Evolutionary conservation across 768 basidiomycete species (phyloP).

Genomic region (Leccinum fibrillosum): DNA sequence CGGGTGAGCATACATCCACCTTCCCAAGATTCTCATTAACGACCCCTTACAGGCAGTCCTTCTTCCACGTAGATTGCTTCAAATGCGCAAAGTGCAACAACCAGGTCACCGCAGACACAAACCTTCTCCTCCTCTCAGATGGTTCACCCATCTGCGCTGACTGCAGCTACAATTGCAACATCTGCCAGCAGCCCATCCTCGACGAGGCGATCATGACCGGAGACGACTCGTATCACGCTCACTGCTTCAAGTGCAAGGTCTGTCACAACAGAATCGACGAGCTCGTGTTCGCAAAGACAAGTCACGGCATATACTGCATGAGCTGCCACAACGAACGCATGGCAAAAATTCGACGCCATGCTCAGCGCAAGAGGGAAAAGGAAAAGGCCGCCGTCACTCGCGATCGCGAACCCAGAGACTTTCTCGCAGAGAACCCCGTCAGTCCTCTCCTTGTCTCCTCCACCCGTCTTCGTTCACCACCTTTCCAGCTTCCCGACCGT

Average conservation of each 20-base stretch:
- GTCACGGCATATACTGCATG: conserved; percentile 99
- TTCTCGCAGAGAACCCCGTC: conserved; percentile 42
- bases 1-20: conserved; percentile 56
- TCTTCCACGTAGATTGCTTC: conserved; percentile 95
- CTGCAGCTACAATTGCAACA: conserved; percentile 94
- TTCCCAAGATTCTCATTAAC: neutral
- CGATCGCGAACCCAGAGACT: conserved; percentile 23
- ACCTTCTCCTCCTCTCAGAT: conserved; percentile 93
- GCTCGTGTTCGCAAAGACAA: conserved; percentile 97
- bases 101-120: conserved; percentile 94
- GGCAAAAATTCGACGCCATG: conserved; percentile 85
- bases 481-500: conserved; percentile 9
- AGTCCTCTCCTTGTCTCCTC: conserved; percentile 17
- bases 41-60: conserved; percentile 63
- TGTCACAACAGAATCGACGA: conserved; percentile 96
- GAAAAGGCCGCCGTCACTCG: conserved; percentile 40
- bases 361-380: conserved; percentile 79
- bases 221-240: conserved; percentile 97
- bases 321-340: conserved; percentile 97
- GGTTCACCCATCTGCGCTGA: conserved; percentile 95
- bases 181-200: conserved; percentile 90
- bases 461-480: neutral
- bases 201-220: conserved; percentile 99
- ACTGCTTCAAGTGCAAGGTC: conserved; percentile 97
- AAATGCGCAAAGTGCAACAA: conserved; percentile 95